phyloP scores from a whole-genome alignment of 257 asterid genomes.

The Petrea volubilis region DNA sequence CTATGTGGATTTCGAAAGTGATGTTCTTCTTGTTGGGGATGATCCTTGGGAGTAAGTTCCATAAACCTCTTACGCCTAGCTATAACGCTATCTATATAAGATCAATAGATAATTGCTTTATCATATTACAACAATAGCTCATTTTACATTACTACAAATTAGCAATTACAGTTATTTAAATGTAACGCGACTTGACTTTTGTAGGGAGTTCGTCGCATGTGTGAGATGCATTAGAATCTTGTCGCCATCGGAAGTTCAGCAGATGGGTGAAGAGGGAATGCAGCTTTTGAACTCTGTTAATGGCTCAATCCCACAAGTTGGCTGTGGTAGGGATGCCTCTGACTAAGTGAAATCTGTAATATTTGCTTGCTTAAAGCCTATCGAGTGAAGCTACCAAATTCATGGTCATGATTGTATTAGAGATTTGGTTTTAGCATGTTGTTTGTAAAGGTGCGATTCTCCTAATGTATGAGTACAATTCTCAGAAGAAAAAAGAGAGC shows the following conservation, averaged over 20 bases:
- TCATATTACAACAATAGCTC: background rate
- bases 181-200: background rate
- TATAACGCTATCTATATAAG: too few species aligned
- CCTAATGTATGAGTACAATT: slow-evolving; percentile 10
- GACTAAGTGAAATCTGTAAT: slow-evolving; percentile 6
- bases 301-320: slow-evolving; percentile 26
- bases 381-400: background rate
- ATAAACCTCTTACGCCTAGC: background rate
- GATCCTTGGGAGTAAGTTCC: slow-evolving; percentile 93
- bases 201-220: slow-evolving; percentile 84
- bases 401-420: background rate
- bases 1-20: slow-evolving; percentile 77
- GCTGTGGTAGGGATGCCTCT: slow-evolving; percentile 26
- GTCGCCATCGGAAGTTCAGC: slow-evolving; percentile 83
- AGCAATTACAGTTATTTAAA: background rate
- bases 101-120: too few species aligned
- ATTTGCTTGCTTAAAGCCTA: background rate
- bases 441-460: slow-evolving; percentile 18
- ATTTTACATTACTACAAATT: background rate
- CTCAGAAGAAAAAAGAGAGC: background rate
- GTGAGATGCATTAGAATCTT: slow-evolving; percentile 80
- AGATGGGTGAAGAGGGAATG: slow-evolving; percentile 95
- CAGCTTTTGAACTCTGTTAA: slow-evolving; percentile 65
- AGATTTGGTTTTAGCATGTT: slow-evolving; percentile 23
- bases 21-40: slow-evolving; percentile 83